Percentiles rank a stretch among this genome's conserved stretches.
Conservation (phyloP, 345 rosid genomes). For the Moricandia moricandioides region DNA sequence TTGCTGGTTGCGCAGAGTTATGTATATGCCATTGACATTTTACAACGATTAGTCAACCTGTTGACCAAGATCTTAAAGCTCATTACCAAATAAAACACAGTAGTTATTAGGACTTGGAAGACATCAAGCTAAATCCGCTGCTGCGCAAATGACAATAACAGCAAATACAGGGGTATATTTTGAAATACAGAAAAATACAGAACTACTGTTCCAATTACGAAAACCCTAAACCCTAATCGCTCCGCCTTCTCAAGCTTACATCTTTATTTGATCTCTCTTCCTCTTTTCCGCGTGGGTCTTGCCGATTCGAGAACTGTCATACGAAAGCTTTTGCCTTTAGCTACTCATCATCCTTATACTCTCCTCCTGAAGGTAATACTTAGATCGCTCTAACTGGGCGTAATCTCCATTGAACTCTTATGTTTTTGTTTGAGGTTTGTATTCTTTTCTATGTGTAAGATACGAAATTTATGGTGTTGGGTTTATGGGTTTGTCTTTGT, state of each 20-base stretch:
- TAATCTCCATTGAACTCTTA: neutral
- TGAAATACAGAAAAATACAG: neutral
- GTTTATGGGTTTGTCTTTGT: constrained; percentile 16
- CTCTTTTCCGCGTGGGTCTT: neutral
- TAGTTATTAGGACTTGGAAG: too few relatives aligned
- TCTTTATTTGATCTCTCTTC: neutral
- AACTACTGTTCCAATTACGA: neutral
- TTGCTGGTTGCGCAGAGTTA: constrained; percentile 22
- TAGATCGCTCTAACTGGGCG: neutral
- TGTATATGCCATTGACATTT: constrained; percentile 30
- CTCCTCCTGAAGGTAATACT: neutral
- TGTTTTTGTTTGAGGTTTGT: neutral
- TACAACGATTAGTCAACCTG: constrained; percentile 21
- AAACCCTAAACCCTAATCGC: neutral
- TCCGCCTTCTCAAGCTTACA: neutral
- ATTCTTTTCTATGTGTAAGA: neutral
- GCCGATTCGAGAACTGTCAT: neutral
- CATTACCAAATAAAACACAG: neutral
- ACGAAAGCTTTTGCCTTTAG: neutral
- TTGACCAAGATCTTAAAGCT: constrained; percentile 13
- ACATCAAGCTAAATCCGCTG: too few relatives aligned
- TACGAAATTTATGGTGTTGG: constrained; percentile 1
- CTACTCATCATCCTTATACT: neutral
- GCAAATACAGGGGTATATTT: constrained; percentile 3
- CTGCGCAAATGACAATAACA: too few relatives aligned